Evolutionary conservation across 805 yeast species (phyloP).

Genomic region (Yamadazyma olivae): DNA sequence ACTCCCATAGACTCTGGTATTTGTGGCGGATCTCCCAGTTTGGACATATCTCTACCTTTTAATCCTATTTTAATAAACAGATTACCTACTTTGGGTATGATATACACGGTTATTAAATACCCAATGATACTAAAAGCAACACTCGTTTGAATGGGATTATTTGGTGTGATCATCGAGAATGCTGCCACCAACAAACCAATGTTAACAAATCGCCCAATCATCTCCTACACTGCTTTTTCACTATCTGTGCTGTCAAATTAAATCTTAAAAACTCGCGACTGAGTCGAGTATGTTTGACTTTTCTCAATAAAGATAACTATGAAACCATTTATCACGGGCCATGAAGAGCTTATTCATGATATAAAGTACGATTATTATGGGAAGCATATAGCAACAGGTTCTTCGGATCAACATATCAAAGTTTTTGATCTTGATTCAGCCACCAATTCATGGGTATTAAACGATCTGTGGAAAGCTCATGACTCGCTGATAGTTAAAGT

Average conservation of each 20-base stretch:
- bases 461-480: slow-evolving; percentile 94
- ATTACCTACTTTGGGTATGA: slow-evolving; percentile 68
- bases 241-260: not conserved
- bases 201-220: not conserved
- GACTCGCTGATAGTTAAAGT: slow-evolving; percentile 81
- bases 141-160: slow-evolving; percentile 55
- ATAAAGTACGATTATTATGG: slow-evolving; percentile 93
- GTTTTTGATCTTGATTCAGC: slow-evolving; percentile 74
- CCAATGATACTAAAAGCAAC: slow-evolving; percentile 69
- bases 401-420: slow-evolving; percentile 90
- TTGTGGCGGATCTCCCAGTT: slow-evolving; percentile 56
- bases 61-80: slow-evolving; percentile 76
- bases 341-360: slow-evolving; percentile 89
- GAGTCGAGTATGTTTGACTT: too few species aligned
- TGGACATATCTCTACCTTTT: slow-evolving; percentile 81
- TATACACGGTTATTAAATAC: slow-evolving; percentile 50
- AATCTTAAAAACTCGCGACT: too few species aligned
- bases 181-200: slow-evolving; percentile 14
- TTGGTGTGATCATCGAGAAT: slow-evolving; percentile 26
- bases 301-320: too few species aligned
- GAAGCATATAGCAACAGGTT: slow-evolving; percentile 86
- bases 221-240: not conserved
- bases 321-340: slow-evolving; percentile 84
- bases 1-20: slow-evolving; percentile 94
- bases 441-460: slow-evolving; percentile 73